Base-by-base conservation (phyloP, 805 yeast genomes). In the Monosporozyma unispora region DNA sequence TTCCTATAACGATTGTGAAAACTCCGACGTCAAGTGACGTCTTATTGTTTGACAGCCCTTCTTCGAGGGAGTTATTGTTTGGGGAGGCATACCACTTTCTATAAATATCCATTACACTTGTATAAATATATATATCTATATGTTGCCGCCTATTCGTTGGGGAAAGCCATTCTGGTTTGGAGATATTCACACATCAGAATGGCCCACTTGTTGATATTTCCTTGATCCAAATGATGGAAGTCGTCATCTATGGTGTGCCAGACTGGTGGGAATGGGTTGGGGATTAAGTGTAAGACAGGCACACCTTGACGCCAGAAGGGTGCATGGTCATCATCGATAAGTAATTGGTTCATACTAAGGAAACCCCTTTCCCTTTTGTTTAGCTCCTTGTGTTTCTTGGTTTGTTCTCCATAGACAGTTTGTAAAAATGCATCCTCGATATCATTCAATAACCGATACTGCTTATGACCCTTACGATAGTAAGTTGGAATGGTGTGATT, bases 181-280 rank as follows among this genome's bases (percentile, higher is more conserved):
- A 68, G 57, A 54, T 74, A 78, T 6, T 68, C 66, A 21, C 71
- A 55, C 37, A 78, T 48, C 12, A 79, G 50, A 1, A 67, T 45
- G 1, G 74, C 70, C 81, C 82, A 79, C 38, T 72, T 74, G 21
- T 68, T 61, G 11, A 78, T 61, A 3, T 76, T 64, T 0, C 48
- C 53, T 40, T 65, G 57, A 50, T 73, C 70, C 14, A 79, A 58
- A 49, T 70, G 62, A 9, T 62, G 64, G 43, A 74, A 78, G 48
- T 75, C 65, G 52, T 79, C 84, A 1, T 59, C 62, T 1, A 69
- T 27, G 0, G 75, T 77, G 54, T 79, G 84, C 84, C 84, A 79
- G 9, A 56, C 61, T 0, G 53, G 45, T 0, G 84, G 84, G 58
- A 79, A 79, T 8, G 65, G 67, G 4, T 59, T 50, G 1, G 84